Conservation (phyloP, 1,284 basidiomycete genomes). For the Coniferiporia weirii region DNA sequence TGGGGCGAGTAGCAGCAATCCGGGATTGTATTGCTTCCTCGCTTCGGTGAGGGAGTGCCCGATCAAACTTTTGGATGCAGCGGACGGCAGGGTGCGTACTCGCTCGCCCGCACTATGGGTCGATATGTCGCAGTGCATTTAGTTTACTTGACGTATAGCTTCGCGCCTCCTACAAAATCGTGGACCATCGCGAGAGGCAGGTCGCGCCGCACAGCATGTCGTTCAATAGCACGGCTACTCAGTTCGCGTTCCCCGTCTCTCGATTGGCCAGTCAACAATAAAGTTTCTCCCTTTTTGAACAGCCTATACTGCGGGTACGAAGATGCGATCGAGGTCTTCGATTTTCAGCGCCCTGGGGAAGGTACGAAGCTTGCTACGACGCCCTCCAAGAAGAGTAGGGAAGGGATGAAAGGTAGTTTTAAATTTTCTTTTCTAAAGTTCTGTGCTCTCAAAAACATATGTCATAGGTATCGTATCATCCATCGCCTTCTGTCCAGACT, state of each 20-base stretch:
- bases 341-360: conserved; percentile 66
- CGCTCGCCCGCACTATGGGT: background rate
- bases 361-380: conserved; percentile 73
- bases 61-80: conserved; percentile 75
- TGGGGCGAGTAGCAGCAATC: conserved; percentile 50
- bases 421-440: background rate
- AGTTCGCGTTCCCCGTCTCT: conserved; percentile 39
- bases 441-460: background rate
- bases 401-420: conserved; percentile 73
- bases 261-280: background rate
- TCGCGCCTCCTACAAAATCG: conserved; percentile 85
- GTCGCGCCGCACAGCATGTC: conserved; percentile 79
- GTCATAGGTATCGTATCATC: conserved; percentile 76
- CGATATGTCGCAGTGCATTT: too few relatives aligned
- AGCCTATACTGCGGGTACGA: conserved; percentile 90
- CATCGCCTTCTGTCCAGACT: conserved; percentile 68
- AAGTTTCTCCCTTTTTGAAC: background rate
- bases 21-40: conserved; percentile 74
- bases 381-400: conserved; percentile 71
- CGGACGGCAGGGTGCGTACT: conserved; percentile 62
- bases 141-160: conserved; percentile 41
- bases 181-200: conserved; percentile 86
- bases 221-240: conserved; percentile 66
- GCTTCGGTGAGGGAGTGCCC: conserved; percentile 78
- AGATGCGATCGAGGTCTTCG: conserved; percentile 85